Conservation (phyloP, 2,329 filamentous ascomycete genomes). For the Fusarium poae region DNA sequence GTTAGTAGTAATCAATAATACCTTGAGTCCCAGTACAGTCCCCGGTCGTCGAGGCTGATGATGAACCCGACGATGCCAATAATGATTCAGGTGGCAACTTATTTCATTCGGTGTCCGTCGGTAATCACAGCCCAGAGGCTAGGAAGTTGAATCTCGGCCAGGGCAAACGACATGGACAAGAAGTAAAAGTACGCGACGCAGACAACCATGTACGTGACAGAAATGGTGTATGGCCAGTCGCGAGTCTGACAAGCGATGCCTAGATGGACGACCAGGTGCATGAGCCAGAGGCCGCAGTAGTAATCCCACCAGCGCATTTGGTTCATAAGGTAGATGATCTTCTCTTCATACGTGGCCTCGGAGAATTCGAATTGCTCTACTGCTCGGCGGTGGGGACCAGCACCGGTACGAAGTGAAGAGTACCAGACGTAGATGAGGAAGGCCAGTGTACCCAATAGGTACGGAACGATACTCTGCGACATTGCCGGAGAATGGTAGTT, state of each 20-base stretch:
- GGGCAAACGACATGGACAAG: background rate
- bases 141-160: slow-evolving; percentile 1
- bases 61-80: background rate
- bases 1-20: background rate
- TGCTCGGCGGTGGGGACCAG: background rate
- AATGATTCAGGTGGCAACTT: background rate
- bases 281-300: slow-evolving; percentile 1
- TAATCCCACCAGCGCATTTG: slow-evolving; percentile 7
- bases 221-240: background rate
- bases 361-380: background rate
- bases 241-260: background rate
- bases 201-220: background rate
- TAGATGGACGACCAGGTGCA: background rate
- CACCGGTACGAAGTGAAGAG: background rate
- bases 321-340: background rate
- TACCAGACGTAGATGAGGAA: background rate
- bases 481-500: background rate
- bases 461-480: background rate
- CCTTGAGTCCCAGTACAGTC: background rate
- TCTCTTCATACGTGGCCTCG: background rate
- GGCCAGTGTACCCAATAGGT: background rate
- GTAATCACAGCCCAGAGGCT: background rate
- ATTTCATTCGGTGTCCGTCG: background rate
- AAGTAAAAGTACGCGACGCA: background rate
- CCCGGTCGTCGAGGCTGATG: background rate